These are phyloP conservation scores for Blastocystis sp. DNA, from an alignment of 352 stramenopile genomes.

Conservation along the genomic window DNA sequence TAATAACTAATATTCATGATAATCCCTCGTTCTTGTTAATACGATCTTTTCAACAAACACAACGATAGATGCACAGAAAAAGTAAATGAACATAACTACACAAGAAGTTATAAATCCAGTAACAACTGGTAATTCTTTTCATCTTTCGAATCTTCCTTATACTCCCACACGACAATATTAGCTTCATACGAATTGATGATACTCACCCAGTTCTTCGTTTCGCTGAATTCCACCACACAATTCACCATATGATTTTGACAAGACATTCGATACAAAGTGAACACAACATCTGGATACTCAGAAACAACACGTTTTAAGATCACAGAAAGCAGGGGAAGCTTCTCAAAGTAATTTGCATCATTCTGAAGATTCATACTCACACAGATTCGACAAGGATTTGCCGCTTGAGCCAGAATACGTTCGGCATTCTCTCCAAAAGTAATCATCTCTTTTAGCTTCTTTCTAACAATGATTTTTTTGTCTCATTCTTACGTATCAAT, in stretches of 20 bases:
- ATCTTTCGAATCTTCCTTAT: conserved; percentile 5
- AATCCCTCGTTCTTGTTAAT: not conserved
- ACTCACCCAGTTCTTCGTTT: conserved; percentile 45
- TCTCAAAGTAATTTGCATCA: conserved; percentile 55
- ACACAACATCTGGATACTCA: conserved; percentile 37
- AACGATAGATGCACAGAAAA: not conserved
- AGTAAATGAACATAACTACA: not conserved
- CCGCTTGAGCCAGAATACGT: not conserved
- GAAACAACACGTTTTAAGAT: conserved; percentile 49
- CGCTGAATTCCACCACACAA: conserved; percentile 46
- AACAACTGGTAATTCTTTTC: not conserved
- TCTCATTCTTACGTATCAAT: not conserved
- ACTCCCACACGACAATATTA: conserved; percentile 45
- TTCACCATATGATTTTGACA: conserved; percentile 42
- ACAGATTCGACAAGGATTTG: conserved; percentile 28
- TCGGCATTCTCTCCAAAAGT: conserved; percentile 41
- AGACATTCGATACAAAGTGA: conserved; percentile 25
- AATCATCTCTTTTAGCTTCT: conserved; percentile 56
- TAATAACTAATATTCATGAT: not conserved
- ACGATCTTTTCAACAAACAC: too few relatives aligned
- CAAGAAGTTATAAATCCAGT: not conserved
- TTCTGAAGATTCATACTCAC: conserved; percentile 58
- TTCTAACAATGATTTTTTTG: not conserved
- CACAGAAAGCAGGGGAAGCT: conserved; percentile 34
- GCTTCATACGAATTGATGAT: conserved; percentile 56